Evolutionary conservation across 345 rosid species (phyloP), one percentile per base, ranked within the genome.

Genomic region (Eucalyptus erythrocorys): DNA sequence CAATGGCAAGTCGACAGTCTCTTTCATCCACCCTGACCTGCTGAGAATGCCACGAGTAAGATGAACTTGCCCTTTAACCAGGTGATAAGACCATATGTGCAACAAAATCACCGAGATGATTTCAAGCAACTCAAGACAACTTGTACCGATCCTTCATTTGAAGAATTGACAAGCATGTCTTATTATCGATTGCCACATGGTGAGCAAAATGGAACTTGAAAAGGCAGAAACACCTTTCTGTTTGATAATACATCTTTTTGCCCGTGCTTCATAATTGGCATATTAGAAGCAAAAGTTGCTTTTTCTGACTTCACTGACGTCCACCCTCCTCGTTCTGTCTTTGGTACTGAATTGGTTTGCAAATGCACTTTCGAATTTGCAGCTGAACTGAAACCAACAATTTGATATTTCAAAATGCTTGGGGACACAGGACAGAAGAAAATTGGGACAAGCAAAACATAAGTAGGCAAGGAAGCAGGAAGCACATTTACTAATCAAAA

Each of bases 261-360:
- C 85, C 85, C 91, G 59, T 88, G 89, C 87, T 91, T 88, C 90
- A 82, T 86, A 27, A 24, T 51, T 47, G 86, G 51, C 76, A 87
- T 82, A 87, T 89, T 88, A 88, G 81, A 89, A 59, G 88, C 90
- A 30, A 82, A 61, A 42, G 84, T 89, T 64, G 86, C 61, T 86
- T 91, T 89, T 59, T 85, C 92, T 81, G 88, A 80, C 92, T 94
- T 95, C 48, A 94, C 95, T 61, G 96, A 93, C 42, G 91, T 94
- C 97, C 99, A 97, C 37, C 90, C 87, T 87, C 95, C 95, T 87
- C 89, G 88, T 89, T 94, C 98, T 57, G 89, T 88, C 89, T 92
- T 93, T 86, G 94, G 91, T 84, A 89, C 89, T 50, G 42, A 45
- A 88, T 55, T 90, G 85, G 90, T 53, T 92, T 87, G 91, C 64